Base-by-base conservation (phyloP, 495 filamentous ascomycete species). In the Aspergillus nidulans region DNA sequence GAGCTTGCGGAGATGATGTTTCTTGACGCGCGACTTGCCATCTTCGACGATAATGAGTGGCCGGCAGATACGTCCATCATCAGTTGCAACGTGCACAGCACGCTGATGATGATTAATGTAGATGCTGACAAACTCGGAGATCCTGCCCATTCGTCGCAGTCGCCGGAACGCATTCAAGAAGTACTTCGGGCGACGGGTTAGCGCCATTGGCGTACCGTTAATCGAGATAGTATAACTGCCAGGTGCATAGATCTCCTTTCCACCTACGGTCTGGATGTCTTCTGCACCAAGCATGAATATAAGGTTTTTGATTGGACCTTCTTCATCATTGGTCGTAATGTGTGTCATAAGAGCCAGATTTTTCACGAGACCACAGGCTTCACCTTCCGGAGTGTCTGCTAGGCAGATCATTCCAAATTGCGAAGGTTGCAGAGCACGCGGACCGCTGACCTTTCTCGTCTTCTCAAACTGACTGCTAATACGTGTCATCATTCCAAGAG, bases 401-500 rank as follows among this genome's bases (percentile, higher is more conserved):
- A 90, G 85, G 67, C 94, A 99, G 19, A 99, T 77, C 89, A 99
- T 94, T 55, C 94, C 94, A 70, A 96, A 99, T 57, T 97, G 91
- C 0, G 95, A 97, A 9, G 94, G 90, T 66, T 99, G 94, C 15
- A 99, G 77, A 9, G 95, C 94, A 77, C 94, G 85, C 61, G 94
- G 94, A 51, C 95, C 95, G 64, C 84, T 88, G 58, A 99, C 89
- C 68, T 99, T 99, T 59, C 94, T 76, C 2, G 92, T 96, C 78
- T 97, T 97, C 66, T 97, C 94, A 66, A 99, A 97, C 74, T 97
- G 94, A 81, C 89, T 95, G 73, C 85, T 92, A 61, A 97, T 97
- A 62, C 94, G 85, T 10, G 95, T 97, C 95, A 99, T 97, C 95
- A 97, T 97, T 52, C 95, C 95, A n/a, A 99, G 80, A 10, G 95